phyloP scores from a whole-genome alignment of 2,329 filamentous ascomycete species.

The Claviceps pazoutovae region DNA sequence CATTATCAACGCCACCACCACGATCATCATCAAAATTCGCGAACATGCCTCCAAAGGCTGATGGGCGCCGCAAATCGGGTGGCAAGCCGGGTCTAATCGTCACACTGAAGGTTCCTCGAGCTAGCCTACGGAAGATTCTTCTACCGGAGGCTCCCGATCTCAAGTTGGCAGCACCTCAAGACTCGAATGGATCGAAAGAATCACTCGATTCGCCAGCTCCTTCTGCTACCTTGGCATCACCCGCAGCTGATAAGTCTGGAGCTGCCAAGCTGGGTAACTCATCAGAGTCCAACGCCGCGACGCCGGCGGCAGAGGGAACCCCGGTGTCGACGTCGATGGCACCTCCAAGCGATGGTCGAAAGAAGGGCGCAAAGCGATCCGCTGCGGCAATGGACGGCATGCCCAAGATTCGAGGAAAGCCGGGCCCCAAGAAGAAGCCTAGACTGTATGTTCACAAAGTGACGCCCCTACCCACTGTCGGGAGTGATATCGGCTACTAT shows the following conservation, averaged over 20 bases:
- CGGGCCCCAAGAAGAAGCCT: slow-evolving; percentile 92
- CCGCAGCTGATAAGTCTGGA: slow-evolving; percentile 28
- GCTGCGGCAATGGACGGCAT: slow-evolving; percentile 47
- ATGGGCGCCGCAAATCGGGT: slow-evolving; percentile 25
- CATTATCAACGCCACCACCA: slow-evolving; percentile 6
- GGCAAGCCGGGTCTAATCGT: slow-evolving; percentile 27
- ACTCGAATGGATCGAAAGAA: slow-evolving; percentile 20
- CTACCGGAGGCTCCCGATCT: slow-evolving; percentile 29
- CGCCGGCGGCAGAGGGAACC: slow-evolving; percentile 41
- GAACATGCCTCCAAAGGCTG: slow-evolving; percentile 21
- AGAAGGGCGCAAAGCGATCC: slow-evolving; percentile 60
- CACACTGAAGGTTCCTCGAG: slow-evolving; percentile 37
- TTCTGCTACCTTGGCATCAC: slow-evolving; percentile 24
- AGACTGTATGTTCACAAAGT: slow-evolving; percentile 56
- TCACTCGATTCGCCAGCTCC: slow-evolving; percentile 31
- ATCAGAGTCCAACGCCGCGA: slow-evolving; percentile 45
- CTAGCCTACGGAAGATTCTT: slow-evolving; percentile 36
- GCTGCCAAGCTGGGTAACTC: slow-evolving; percentile 40
- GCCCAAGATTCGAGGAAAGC: slow-evolving; percentile 68
- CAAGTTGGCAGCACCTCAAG: slow-evolving; percentile 25
- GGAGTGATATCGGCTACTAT: neutral
- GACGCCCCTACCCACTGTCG: neutral
- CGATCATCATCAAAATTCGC: neutral
- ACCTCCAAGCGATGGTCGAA: slow-evolving; percentile 45
- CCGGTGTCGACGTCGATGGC: slow-evolving; percentile 43